Evolutionary conservation across 208 protist species (phyloP).

Genomic region (Crithidia brevicula): DNA sequence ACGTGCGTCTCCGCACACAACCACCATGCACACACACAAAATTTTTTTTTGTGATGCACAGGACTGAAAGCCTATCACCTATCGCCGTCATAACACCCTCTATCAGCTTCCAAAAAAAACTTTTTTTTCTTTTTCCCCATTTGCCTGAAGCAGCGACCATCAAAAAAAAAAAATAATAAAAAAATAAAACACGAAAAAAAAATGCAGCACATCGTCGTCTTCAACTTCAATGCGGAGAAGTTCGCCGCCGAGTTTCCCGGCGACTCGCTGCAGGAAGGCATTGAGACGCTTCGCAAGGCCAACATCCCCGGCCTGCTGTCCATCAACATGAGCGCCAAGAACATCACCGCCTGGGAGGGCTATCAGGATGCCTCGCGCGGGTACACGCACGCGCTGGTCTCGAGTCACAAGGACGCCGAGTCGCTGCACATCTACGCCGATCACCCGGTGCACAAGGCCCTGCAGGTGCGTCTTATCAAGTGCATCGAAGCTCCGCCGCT

Average conservation of each 20-base stretch:
- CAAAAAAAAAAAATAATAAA: not conserved
- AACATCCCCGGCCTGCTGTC: slow-evolving; percentile 68
- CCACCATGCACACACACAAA: too few species aligned
- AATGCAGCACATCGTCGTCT: slow-evolving; percentile 72
- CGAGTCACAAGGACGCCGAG: slow-evolving; percentile 57
- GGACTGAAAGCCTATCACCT: too few species aligned
- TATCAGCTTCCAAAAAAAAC: too few species aligned
- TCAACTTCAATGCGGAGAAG: slow-evolving; percentile 62
- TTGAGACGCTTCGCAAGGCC: slow-evolving; percentile 33
- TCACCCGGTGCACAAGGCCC: slow-evolving; percentile 60
- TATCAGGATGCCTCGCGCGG: slow-evolving; percentile 60
- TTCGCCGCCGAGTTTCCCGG: slow-evolving; percentile 47
- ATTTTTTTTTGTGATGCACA: too few species aligned
- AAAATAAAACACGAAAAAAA: slow-evolving; percentile 4
- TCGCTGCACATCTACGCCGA: slow-evolving; percentile 67
- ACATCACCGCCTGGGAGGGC: slow-evolving; percentile 43
- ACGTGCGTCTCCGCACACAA: too few species aligned
- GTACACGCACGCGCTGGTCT: slow-evolving; percentile 76
- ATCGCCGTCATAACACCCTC: too few species aligned
- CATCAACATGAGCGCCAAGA: slow-evolving; percentile 52
- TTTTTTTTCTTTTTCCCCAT: too few species aligned
- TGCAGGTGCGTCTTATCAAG: slow-evolving; percentile 52
- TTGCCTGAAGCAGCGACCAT: too few species aligned
- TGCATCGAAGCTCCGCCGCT: slow-evolving; percentile 49
- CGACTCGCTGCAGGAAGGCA: slow-evolving; percentile 34